Evolutionary conservation across 768 basidiomycete genomes (phyloP).

Genomic region (Mycena pura): DNA sequence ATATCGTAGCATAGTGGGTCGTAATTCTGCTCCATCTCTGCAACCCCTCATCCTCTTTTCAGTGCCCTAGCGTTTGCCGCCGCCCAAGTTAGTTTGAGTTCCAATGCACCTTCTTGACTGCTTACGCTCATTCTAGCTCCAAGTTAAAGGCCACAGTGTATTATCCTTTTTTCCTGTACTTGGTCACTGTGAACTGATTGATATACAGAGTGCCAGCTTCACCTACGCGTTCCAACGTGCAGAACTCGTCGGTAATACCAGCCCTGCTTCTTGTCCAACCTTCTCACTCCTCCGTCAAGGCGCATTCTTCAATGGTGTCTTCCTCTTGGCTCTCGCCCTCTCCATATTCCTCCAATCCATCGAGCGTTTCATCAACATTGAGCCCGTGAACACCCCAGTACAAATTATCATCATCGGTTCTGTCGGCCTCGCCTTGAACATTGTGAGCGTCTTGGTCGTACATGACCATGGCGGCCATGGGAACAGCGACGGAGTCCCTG

Average conservation of each 20-base stretch:
- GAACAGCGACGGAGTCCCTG: slow-evolving; percentile 34
- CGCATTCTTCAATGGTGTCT: slow-evolving; percentile 61
- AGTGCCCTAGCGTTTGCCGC: slow-evolving; percentile 55
- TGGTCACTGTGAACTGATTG: background rate
- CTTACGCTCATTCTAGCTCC: slow-evolving; percentile 38
- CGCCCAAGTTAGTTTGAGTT: slow-evolving; percentile 46
- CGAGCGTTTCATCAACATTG: slow-evolving; percentile 58
- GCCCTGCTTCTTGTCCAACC: slow-evolving; percentile 16
- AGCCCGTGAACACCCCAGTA: slow-evolving; percentile 49
- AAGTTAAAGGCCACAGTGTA: slow-evolving; percentile 52
- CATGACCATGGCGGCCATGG: slow-evolving; percentile 55
- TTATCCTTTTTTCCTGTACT: slow-evolving; percentile 8
- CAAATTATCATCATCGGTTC: slow-evolving; percentile 56
- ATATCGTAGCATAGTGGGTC: slow-evolving; percentile 55
- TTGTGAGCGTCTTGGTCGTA: slow-evolving; percentile 54
- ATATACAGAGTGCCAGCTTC: slow-evolving; percentile 51
- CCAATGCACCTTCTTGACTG: background rate
- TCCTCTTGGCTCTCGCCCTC: slow-evolving; percentile 57
- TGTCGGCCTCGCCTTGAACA: slow-evolving; percentile 54
- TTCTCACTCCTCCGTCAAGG: slow-evolving; percentile 40
- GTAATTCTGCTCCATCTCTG: background rate
- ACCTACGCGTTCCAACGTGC: slow-evolving; percentile 64
- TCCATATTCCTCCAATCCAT: slow-evolving; percentile 61
- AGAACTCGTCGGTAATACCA: slow-evolving; percentile 54
- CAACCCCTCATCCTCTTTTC: no score